These are phyloP conservation scores for Agarophyton chilense DNA, from an alignment of 23 red algal genomes.

Conservation along the genomic window DNA sequence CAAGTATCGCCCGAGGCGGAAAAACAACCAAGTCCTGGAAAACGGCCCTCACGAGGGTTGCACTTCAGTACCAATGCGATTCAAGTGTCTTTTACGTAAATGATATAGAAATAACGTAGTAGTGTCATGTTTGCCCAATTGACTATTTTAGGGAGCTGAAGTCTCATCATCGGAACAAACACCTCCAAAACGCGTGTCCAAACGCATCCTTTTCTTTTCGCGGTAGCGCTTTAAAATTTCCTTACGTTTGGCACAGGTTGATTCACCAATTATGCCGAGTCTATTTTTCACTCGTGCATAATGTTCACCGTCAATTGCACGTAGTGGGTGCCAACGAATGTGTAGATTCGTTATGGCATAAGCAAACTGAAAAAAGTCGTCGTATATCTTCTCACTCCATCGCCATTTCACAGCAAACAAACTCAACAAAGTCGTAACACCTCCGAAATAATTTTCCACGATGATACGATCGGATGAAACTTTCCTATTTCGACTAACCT, in stretches of 20 bases:
- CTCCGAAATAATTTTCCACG: constrained; percentile 1
- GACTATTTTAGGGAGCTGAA: background rate
- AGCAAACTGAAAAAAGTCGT: background rate
- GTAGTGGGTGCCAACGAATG: background rate
- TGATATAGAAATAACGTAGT: too few relatives aligned
- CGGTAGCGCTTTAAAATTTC: background rate
- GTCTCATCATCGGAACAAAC: background rate
- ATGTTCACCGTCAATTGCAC: background rate
- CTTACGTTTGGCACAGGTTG: background rate
- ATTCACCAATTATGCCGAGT: background rate
- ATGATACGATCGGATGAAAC: constrained; percentile 2
- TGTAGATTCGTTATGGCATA: background rate
- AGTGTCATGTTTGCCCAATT: too few relatives aligned
- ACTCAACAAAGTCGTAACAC: background rate
- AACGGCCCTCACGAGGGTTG: too few relatives aligned
- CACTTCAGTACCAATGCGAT: too few relatives aligned
- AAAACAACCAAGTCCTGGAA: too few relatives aligned
- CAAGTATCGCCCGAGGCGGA: too few relatives aligned
- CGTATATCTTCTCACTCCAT: background rate
- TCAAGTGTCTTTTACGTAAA: too few relatives aligned
- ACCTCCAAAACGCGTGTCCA: background rate
- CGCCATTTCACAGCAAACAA: background rate
- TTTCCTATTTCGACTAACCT: background rate
- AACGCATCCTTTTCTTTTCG: background rate
- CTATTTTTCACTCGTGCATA: background rate